phyloP scores from a whole-genome alignment of 129 eudicot genomes.

The Flaveria sonorensis region DNA sequence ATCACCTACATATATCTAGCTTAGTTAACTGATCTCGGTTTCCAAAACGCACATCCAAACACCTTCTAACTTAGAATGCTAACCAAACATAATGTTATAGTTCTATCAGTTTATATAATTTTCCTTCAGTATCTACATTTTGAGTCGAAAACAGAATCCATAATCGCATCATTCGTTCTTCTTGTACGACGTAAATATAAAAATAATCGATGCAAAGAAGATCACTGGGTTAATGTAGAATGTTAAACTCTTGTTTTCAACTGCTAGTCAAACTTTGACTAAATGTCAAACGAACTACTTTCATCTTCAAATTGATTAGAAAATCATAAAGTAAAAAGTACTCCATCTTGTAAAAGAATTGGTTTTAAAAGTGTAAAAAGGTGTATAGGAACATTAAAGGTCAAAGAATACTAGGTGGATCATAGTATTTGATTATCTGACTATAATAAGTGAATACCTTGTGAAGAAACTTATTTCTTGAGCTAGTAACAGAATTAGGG shows the following conservation, averaged over 20 bases:
- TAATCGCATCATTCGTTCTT: not conserved
- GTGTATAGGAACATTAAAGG: not conserved
- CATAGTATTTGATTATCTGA: not conserved
- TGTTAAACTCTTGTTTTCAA: not conserved
- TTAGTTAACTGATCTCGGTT: not conserved
- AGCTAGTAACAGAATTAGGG: constrained; percentile 66
- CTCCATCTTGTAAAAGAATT: not conserved
- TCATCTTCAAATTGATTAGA: not conserved
- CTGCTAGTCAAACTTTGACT: not conserved
- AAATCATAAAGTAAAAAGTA: not conserved
- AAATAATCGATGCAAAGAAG: not conserved
- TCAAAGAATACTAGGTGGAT: not conserved
- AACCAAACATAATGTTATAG: not conserved
- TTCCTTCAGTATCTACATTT: not conserved
- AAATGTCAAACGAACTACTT: not conserved
- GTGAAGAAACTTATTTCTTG: constrained; percentile 49
- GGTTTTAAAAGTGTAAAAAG: not conserved
- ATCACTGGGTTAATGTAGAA: not conserved
- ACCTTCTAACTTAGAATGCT: not conserved
- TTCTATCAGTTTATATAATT: not conserved
- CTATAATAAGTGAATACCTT: constrained; percentile 51
- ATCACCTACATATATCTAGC: not conserved
- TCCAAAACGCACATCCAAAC: constrained; percentile 1
- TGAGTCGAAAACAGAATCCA: not conserved
- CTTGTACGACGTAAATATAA: not conserved